Evolutionary conservation across 768 basidiomycete species (phyloP).

Genomic region (Auriscalpium microsporum): DNA sequence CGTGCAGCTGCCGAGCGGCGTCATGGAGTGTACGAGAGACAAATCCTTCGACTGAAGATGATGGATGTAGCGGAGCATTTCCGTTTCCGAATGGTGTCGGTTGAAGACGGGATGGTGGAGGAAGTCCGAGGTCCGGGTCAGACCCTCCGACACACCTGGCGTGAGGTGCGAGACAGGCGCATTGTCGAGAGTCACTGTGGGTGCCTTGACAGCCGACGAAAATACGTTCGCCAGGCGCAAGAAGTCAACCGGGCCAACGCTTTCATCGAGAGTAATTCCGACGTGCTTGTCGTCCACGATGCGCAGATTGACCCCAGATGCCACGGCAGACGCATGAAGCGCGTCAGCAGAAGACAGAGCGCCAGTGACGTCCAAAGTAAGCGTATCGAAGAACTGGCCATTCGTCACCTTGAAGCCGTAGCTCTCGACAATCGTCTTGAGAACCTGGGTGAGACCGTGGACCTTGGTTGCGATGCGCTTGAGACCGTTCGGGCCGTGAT

Average conservation of each 20-base stretch:
- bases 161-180: slow-evolving; percentile 33
- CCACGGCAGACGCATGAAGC: slow-evolving; percentile 61
- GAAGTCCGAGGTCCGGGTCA: slow-evolving; percentile 59
- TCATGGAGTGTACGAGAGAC: slow-evolving; percentile 93
- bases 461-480: slow-evolving; percentile 81
- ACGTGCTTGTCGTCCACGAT: slow-evolving; percentile 63
- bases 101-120: slow-evolving; percentile 91
- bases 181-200: slow-evolving; percentile 37
- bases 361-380: slow-evolving; percentile 67
- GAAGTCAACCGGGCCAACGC: slow-evolving; percentile 67
- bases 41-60: slow-evolving; percentile 93
- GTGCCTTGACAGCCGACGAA: slow-evolving; percentile 48
- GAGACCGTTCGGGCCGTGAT: slow-evolving; percentile 88
- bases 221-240: slow-evolving; percentile 77
- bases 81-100: slow-evolving; percentile 95
- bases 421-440: slow-evolving; percentile 55
- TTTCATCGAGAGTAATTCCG: slow-evolving; percentile 91
- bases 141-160: slow-evolving; percentile 41
- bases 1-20: slow-evolving; percentile 89
- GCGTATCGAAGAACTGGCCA: slow-evolving; percentile 82
- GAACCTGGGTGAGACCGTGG: slow-evolving; percentile 77
- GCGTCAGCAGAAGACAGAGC: slow-evolving; percentile 45
- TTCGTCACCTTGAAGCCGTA: slow-evolving; percentile 73
- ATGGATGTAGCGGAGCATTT: slow-evolving; percentile 95
- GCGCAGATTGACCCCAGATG: slow-evolving; percentile 77